Conservation (phyloP, 2,329 filamentous ascomycete genomes). For the Colletotrichum sp. region DNA sequence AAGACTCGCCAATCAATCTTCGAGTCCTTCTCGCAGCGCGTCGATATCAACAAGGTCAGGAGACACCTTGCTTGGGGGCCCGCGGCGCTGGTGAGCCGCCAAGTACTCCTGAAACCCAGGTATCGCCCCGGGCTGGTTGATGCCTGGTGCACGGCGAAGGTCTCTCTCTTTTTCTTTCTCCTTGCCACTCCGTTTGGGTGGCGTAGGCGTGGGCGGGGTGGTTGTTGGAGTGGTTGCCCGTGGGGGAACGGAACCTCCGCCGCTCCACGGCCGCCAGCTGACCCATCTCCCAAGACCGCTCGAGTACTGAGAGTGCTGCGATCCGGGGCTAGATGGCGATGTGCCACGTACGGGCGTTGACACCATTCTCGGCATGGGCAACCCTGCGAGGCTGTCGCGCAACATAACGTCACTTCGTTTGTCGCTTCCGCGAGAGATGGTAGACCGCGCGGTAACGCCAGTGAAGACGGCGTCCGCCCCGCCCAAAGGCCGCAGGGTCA, state of each 20-base stretch:
- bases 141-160: constrained; percentile 66
- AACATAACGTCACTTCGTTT: constrained; percentile 61
- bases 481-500: constrained; percentile 62
- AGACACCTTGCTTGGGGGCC: constrained; percentile 60
- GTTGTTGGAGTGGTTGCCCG: background rate
- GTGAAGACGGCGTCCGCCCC: constrained; percentile 62
- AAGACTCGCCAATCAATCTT: constrained; percentile 28
- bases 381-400: constrained; percentile 57
- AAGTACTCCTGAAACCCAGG: constrained; percentile 71
- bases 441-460: constrained; percentile 64
- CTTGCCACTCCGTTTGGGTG: constrained; percentile 12
- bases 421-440: constrained; percentile 50
- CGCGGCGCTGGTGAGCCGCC: constrained; percentile 54
- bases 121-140: constrained; percentile 79
- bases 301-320: constrained; percentile 26
- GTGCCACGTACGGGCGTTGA: constrained; percentile 32
- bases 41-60: constrained; percentile 63
- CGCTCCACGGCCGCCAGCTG: constrained; percentile 56
- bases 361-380: constrained; percentile 36
- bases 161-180: constrained; percentile 39
- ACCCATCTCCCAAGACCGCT: constrained; percentile 47
- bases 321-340: constrained; percentile 30
- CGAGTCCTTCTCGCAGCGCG: constrained; percentile 65
- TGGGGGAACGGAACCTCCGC: constrained; percentile 4
- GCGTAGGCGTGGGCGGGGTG: constrained; percentile 23